Conservation (phyloP, 164 flowering plant genomes). For the Saururus chinensis region DNA sequence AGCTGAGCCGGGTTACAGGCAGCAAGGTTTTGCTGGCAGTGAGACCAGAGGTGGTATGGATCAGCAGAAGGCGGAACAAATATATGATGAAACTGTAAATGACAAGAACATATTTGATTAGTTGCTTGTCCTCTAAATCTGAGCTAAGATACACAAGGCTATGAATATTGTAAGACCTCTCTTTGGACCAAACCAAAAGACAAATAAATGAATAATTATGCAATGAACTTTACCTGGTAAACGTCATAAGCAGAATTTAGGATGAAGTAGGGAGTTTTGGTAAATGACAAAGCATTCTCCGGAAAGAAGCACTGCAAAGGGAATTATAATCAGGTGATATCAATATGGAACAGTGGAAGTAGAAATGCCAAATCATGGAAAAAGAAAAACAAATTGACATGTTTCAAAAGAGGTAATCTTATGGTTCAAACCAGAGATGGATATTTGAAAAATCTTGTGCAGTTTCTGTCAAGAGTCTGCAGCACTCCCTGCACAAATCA, state of each 20-base stretch:
- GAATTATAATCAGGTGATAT: not conserved
- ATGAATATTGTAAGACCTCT: not conserved
- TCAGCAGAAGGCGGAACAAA: constrained; percentile 84
- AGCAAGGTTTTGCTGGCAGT: constrained; percentile 50
- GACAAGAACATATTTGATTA: not conserved
- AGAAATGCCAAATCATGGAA: not conserved
- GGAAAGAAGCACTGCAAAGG: constrained; percentile 87
- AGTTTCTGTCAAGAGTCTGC: constrained; percentile 39
- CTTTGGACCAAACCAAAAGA: too few species aligned
- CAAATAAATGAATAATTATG: too few species aligned
- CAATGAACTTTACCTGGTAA: not conserved
- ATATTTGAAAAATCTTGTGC: constrained; percentile 35
- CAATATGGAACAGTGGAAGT: not conserved
- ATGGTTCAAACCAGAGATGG: constrained; percentile 44
- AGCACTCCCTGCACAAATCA: constrained; percentile 41
- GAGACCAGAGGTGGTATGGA: constrained; percentile 51
- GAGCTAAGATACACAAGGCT: too few species aligned
- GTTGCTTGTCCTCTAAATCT: not conserved
- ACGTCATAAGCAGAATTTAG: constrained; percentile 83
- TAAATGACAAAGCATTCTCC: constrained; percentile 50
- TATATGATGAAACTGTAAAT: constrained; percentile 58
- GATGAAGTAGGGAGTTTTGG: constrained; percentile 66
- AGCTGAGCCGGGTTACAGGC: constrained; percentile 43
- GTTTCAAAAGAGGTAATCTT: not conserved
- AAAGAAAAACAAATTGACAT: not conserved